These are phyloP conservation scores for Cucumis cinereus DNA, from an alignment of 306 rosid species.

Conservation along the genomic window DNA sequence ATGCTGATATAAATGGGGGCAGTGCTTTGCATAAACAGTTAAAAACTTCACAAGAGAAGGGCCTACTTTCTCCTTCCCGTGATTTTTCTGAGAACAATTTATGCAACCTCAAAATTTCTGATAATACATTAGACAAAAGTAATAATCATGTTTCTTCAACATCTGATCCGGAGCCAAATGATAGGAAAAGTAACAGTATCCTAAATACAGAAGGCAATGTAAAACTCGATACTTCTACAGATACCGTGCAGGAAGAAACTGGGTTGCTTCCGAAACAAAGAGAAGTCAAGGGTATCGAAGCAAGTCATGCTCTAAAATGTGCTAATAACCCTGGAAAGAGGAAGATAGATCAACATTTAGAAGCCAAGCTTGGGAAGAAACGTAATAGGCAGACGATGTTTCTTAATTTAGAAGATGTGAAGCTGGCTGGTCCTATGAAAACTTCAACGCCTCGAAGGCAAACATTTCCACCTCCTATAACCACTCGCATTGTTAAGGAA, in stretches of 20 bases:
- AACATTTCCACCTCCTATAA: constrained; percentile 39
- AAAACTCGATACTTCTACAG: constrained; percentile 43
- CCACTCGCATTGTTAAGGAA: constrained; percentile 66
- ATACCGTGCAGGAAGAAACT: constrained; percentile 46
- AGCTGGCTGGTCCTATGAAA: constrained; percentile 85
- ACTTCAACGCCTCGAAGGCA: constrained; percentile 90
- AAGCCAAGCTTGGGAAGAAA: constrained; percentile 89
- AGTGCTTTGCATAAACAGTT: constrained; percentile 29
- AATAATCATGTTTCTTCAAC: constrained; percentile 32
- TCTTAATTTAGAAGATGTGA: constrained; percentile 93
- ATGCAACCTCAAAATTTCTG: constrained; percentile 27
- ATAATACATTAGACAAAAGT: constrained; percentile 30
- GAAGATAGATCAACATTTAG: constrained; percentile 71
- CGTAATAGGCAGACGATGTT: constrained; percentile 89
- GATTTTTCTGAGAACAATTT: constrained; percentile 32
- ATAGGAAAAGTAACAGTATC: constrained; percentile 32
- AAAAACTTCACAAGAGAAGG: constrained; percentile 34
- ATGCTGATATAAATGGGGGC: constrained; percentile 37
- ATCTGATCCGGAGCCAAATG: constrained; percentile 32
- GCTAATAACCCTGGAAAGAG: constrained; percentile 77
- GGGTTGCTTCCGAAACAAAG: constrained; percentile 46
- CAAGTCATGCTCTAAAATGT: constrained; percentile 58
- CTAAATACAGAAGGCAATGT: constrained; percentile 42
- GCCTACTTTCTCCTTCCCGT: constrained; percentile 21
- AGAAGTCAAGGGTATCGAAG: constrained; percentile 81